Evolutionary conservation across 352 stramenopile species (phyloP), one percentile per base, ranked within the genome.

Genomic region (Globisporangium takayamanum): DNA sequence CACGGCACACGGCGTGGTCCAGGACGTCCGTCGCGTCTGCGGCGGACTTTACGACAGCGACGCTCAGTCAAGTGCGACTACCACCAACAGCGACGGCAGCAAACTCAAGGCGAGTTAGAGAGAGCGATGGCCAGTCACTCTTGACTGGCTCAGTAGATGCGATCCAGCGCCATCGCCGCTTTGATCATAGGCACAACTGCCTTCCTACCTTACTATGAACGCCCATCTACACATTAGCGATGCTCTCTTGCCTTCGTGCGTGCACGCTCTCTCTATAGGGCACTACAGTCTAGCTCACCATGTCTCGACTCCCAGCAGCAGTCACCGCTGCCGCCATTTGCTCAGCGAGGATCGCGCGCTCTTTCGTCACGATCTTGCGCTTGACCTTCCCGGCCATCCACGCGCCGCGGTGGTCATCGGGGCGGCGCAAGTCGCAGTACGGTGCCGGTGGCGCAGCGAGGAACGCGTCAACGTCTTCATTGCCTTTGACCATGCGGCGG

Each of bases 311-410:
- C 6, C 0, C 7, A 12, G 33, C 33, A 22, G 28, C n/a, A 36
- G 15, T 25, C 18, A 10, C 3, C 22, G 22, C 22, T 12, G n/a
- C 54, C 4, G 44, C 44, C 10, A 37, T n/a, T 18, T 60, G 39
- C 18, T 48, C 36, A 14, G 41, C 46, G 30, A 25, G 56, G 46
- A 70, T 66, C 52, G 66, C 47, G 1, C 44, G 26, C 39, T 72
- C 62, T n/a, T 72, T 66, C 41, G 53, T 50, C 14, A 55, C 28
- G 42, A 69, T 66, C 36, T 53, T 53, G 25, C 66, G 62, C 22
- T 59, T 64, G 42, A 71, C 55, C 51, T 69, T 72, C 53, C 59
- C 62, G 36, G 57, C 68, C 66, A 76, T 76, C 68, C 68, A 76
- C 36, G 68, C 65, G 14, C 60, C 63, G 33, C 68, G 68, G 50